These are phyloP conservation scores for Xylaria telfairii DNA, from an alignment of 495 filamentous ascomycete species.

Conservation along the genomic window DNA sequence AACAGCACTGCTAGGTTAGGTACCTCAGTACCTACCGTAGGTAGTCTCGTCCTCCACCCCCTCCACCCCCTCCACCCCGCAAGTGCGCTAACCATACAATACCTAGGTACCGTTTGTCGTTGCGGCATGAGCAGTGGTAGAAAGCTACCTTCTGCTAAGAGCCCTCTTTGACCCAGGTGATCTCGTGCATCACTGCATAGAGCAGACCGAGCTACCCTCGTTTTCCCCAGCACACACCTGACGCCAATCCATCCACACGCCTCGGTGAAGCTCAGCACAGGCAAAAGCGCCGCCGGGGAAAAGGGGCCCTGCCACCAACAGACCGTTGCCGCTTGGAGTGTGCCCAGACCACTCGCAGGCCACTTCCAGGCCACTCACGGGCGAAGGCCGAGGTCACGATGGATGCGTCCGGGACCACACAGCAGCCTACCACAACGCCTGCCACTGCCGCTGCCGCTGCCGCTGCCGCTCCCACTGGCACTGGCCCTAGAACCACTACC, in stretches of 20 bases:
- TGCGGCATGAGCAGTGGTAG: no score
- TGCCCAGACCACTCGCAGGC: constrained; percentile 15
- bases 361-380: background rate
- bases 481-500: no score
- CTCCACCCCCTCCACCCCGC: no score
- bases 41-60: no score
- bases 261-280: constrained; percentile 24
- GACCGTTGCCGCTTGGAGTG: constrained; percentile 17
- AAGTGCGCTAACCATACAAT: no score
- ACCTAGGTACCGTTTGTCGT: no score
- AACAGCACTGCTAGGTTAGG: no score
- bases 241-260: constrained; percentile 22
- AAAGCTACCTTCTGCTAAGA: no score
- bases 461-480: background rate
- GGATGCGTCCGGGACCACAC: constrained; percentile 20
- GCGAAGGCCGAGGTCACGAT: constrained; percentile 26
- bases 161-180: constrained; percentile 3
- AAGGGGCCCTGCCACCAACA: constrained; percentile 13
- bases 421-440: background rate
- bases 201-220: constrained; percentile 25
- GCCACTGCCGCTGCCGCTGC: background rate
- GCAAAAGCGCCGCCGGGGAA: background rate
- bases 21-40: no score
- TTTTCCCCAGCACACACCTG: constrained; percentile 25
- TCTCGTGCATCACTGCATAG: constrained; percentile 27